Evolutionary conservation across 2,329 filamentous ascomycete species (phyloP), one percentile per base, ranked within the genome.

Genomic region (Curvularia eragrostidis): DNA sequence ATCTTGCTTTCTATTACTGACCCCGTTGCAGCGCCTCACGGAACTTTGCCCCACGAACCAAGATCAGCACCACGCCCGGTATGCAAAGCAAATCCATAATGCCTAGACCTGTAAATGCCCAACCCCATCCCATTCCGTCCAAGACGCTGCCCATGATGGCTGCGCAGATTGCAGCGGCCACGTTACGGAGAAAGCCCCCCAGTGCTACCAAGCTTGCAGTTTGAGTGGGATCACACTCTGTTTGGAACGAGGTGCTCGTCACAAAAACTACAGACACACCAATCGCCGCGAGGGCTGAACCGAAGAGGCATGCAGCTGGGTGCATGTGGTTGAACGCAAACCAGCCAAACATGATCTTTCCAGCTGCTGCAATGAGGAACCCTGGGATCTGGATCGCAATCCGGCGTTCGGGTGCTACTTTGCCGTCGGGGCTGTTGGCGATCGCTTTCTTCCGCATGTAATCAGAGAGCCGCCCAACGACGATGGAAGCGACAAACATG

Each of bases 331-430:
- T 71, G 60, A 28, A 55, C 7, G 74, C 69, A 41, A 77, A 78
- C 78, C 78, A 81, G 19, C 79, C 79, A 58, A 74, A 81, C 74
- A 79, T 76, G 34, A 74, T 54, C 13, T 77, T 75, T 0, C 78
- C 79, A 0, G 66, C 72, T 1, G 74, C 72, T 10, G 73, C 76
- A 15, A 79, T 54, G 6, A 79, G n/a, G 5, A 78, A 76, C 1
- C 78, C 79, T 55, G 71, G 72, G 26, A 79, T 74, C 46, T 81
- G 79, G 21, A 77, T 75, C 2, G 68, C 66, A 26, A 81, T 68
- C 34, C 79, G 72, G 36, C 67, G 72, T 54, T 81, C 79, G 7
- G 79, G 78, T 18, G 73, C 66, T 18, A 76, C 67, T 44, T 68
- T 67, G 30, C 64, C 64, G 19, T 63, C 60, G 13, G 62, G 55